Evolutionary conservation across 148 eudicot species (phyloP).

Genomic region (Dianthus caryophyllus): DNA sequence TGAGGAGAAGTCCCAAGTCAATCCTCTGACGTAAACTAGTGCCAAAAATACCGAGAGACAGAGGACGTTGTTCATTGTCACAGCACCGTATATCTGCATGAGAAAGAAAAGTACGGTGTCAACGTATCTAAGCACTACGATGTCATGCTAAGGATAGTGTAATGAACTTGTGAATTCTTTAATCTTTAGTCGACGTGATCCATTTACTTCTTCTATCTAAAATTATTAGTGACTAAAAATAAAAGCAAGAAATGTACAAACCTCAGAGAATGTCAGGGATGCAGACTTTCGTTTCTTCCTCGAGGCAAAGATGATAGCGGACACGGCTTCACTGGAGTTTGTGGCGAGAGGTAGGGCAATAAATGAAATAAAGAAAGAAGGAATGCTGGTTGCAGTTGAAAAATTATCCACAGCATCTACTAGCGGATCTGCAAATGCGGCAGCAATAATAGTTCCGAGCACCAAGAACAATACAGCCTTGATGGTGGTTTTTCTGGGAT

Average conservation of each 20-base stretch:
- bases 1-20: conserved; percentile 90
- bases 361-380: conserved; percentile 90
- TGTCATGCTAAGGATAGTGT: neutral
- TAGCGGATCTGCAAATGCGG: conserved; percentile 84
- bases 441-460: conserved; percentile 70
- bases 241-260: conserved; percentile 31
- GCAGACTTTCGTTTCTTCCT: conserved; percentile 76
- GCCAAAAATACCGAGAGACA: conserved; percentile 88
- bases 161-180: conserved; percentile 89
- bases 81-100: conserved; percentile 79
- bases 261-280: conserved; percentile 90
- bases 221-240: too few species aligned
- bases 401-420: conserved; percentile 84
- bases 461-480: conserved; percentile 56
- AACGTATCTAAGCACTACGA: too few species aligned
- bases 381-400: conserved; percentile 80
- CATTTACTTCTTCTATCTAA: too few species aligned
- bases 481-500: conserved; percentile 40
- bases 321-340: conserved; percentile 89
- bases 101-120: too few species aligned
- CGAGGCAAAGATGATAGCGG: conserved; percentile 84
- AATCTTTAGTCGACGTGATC: conserved; percentile 73
- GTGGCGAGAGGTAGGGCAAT: conserved; percentile 80
- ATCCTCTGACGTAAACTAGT: conserved; percentile 64
- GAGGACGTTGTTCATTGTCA: conserved; percentile 78